Conservation (phyloP, 2,329 filamentous ascomycete genomes). For the Penicillium sp. region DNA sequence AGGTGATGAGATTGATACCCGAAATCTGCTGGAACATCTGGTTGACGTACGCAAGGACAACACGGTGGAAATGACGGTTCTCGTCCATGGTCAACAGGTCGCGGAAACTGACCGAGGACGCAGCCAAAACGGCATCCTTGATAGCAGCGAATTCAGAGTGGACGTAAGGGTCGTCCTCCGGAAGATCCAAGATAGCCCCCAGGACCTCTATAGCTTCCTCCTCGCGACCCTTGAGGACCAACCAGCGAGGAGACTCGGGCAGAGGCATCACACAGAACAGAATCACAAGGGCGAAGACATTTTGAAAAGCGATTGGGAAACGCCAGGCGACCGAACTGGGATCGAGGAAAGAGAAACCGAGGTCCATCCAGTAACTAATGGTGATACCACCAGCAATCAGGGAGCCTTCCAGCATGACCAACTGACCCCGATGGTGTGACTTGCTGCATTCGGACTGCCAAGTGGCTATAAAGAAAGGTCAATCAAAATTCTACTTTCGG, state of each 20-base stretch:
- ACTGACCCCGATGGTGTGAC: constrained; percentile 52
- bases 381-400: constrained; percentile 54
- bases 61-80: constrained; percentile 61
- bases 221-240: constrained; percentile 58
- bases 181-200: constrained; percentile 50
- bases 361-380: constrained; percentile 54
- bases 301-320: constrained; percentile 61
- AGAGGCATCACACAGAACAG: constrained; percentile 50
- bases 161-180: constrained; percentile 48
- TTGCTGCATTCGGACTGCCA: constrained; percentile 49
- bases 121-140: constrained; percentile 54
- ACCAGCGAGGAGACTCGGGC: constrained; percentile 61
- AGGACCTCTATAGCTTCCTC: constrained; percentile 53
- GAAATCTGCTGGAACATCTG: constrained; percentile 60
- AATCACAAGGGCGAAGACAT: constrained; percentile 57
- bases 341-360: constrained; percentile 57
- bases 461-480: constrained; percentile 10
- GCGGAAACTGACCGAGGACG: constrained; percentile 54
- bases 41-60: constrained; percentile 60
- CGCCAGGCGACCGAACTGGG: constrained; percentile 52
- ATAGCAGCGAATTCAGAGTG: constrained; percentile 52
- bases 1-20: constrained; percentile 51
- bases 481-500: background rate
- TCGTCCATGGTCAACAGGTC: constrained; percentile 63
- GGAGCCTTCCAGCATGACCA: constrained; percentile 56